These are phyloP conservation scores for Manihot esculenta DNA, from an alignment of 441 rosid genomes.

Conservation along the genomic window DNA sequence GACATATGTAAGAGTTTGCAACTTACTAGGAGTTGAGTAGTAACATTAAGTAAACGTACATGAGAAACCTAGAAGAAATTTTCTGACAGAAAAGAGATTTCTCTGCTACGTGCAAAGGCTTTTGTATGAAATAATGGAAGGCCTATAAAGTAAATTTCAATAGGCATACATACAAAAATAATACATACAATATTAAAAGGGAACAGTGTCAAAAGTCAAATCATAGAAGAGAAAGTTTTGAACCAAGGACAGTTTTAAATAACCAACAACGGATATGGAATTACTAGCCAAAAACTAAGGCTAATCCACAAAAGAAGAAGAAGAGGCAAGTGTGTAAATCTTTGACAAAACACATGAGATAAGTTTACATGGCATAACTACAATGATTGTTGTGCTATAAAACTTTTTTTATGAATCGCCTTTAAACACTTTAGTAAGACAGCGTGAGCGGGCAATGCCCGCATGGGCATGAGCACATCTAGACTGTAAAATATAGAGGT, in stretches of 20 bases:
- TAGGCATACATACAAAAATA: no score
- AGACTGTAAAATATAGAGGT: neutral
- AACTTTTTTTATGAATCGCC: neutral
- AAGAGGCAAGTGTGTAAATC: neutral
- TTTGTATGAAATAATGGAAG: no score
- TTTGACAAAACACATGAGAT: neutral
- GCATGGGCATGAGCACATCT: neutral
- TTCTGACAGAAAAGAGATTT: no score
- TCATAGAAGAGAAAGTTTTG: neutral
- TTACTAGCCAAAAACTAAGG: neutral
- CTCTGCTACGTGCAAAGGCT: no score
- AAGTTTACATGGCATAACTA: neutral
- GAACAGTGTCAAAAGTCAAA: neutral
- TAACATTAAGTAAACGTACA: no score
- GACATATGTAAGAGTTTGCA: no score
- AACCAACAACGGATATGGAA: no score
- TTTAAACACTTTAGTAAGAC: neutral
- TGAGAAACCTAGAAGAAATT: no score
- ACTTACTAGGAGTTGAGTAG: no score
- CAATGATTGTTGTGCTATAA: neutral
- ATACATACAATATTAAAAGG: no score
- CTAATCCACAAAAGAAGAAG: neutral
- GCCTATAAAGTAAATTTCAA: no score
- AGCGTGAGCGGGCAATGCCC: neutral
- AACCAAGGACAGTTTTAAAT: neutral